These are phyloP conservation scores for Mallotus repandus DNA, from an alignment of 441 rosid genomes.

Conservation along the genomic window DNA sequence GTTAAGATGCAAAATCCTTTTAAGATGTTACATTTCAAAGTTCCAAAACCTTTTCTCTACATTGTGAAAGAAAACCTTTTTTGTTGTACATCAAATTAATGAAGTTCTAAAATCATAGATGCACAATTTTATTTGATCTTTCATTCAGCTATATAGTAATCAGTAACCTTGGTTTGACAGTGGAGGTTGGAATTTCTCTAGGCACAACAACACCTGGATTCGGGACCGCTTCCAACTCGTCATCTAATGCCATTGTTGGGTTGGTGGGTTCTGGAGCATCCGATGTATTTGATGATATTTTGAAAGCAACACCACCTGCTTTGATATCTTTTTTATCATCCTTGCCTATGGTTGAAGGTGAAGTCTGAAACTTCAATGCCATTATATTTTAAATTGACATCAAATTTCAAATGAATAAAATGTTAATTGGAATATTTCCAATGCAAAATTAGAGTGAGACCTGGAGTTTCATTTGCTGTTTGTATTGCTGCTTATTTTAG, in stretches of 20 bases:
- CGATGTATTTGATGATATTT: slow-evolving; percentile 53
- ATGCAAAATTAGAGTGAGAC: slow-evolving; percentile 13
- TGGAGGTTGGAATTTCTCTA: slow-evolving; percentile 41
- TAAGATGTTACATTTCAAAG: not conserved
- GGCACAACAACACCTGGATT: slow-evolving; percentile 41
- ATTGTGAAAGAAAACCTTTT: no score
- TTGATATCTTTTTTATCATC: slow-evolving; percentile 66
- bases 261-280: slow-evolving; percentile 41
- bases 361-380: slow-evolving; percentile 22
- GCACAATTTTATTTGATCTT: not conserved
- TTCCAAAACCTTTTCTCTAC: not conserved
- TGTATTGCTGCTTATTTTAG: not conserved
- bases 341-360: slow-evolving; percentile 81
- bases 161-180: slow-evolving; percentile 19
- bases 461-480: not conserved
- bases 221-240: slow-evolving; percentile 38
- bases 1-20: not conserved
- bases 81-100: no score
- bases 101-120: not conserved
- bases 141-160: slow-evolving; percentile 1
- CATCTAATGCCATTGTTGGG: slow-evolving; percentile 41
- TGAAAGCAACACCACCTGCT: slow-evolving; percentile 83
- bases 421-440: not conserved
- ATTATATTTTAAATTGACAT: not conserved
- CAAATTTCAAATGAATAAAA: slow-evolving; percentile 1